Conservation (phyloP, 2,329 filamentous ascomycete species). For the Trichocomaceae sp. region DNA sequence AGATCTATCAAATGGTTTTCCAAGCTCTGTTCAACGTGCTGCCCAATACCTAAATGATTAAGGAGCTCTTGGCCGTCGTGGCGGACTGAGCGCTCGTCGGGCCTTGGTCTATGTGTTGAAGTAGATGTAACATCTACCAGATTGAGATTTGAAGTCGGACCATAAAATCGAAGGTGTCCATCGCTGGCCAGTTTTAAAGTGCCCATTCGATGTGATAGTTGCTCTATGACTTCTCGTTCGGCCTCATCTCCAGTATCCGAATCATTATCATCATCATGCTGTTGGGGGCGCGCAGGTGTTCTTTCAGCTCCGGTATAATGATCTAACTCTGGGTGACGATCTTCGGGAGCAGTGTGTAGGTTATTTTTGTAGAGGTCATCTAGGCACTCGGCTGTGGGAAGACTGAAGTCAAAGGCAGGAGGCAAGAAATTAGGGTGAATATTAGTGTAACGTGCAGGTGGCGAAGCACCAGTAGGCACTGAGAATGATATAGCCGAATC, state of each 20-base stretch:
- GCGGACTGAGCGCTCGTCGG: slow-evolving; percentile 34
- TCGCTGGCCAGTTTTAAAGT: slow-evolving; percentile 39
- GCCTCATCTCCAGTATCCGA: slow-evolving; percentile 33
- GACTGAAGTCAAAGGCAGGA: slow-evolving; percentile 20
- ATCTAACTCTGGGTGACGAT: background rate
- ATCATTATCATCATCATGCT: slow-evolving; percentile 21
- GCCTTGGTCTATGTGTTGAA: slow-evolving; percentile 27
- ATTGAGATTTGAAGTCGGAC: slow-evolving; percentile 41
- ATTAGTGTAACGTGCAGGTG: background rate
- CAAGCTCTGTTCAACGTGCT: slow-evolving; percentile 34
- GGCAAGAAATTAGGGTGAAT: slow-evolving; percentile 2
- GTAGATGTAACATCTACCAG: slow-evolving; percentile 33
- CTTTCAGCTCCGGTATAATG: background rate
- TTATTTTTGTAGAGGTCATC: slow-evolving; percentile 29
- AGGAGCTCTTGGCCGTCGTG: slow-evolving; percentile 36
- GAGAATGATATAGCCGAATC: background rate
- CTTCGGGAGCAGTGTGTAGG: slow-evolving; percentile 17
- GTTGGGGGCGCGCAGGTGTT: slow-evolving; percentile 1
- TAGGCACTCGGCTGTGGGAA: slow-evolving; percentile 33
- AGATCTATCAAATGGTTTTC: slow-evolving; percentile 42
- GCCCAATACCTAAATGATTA: slow-evolving; percentile 37
- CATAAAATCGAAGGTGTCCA: slow-evolving; percentile 41
- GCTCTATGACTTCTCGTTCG: slow-evolving; percentile 37
- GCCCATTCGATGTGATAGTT: slow-evolving; percentile 40
- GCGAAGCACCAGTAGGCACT: background rate